A percentile compares a stretch with the other conserved stretches of the same genome.
Evolutionary conservation across 2,329 filamentous ascomycete genomes (phyloP).

Genomic region (Exophiala phaeomuriformis): DNA sequence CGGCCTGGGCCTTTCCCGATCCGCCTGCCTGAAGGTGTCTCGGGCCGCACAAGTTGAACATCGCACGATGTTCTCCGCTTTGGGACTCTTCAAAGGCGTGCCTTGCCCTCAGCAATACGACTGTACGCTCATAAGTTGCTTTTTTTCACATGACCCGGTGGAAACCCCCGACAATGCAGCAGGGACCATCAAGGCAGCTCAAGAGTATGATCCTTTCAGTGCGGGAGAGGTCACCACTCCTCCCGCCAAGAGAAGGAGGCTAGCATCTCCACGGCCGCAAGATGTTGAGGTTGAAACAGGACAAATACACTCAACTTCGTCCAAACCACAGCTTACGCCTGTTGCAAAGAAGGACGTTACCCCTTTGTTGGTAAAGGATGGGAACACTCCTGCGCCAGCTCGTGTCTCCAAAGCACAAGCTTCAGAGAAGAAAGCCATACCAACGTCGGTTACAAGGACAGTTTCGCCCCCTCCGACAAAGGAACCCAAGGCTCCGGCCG

Average conservation of each 20-base stretch:
- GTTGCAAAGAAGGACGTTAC: neutral
- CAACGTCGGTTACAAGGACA: conserved; percentile 15
- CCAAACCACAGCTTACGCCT: neutral
- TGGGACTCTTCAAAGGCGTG: conserved; percentile 48
- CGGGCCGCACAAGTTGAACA: neutral
- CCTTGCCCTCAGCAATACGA: conserved; percentile 46
- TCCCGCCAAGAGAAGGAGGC: conserved; percentile 30
- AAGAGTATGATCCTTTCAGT: conserved; percentile 24
- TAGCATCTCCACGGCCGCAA: conserved; percentile 8
- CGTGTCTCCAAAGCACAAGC: neutral
- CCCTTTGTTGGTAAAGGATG: neutral
- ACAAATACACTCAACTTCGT: neutral
- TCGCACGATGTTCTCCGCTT: conserved; percentile 46
- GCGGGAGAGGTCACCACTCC: conserved; percentile 23
- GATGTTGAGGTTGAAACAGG: neutral
- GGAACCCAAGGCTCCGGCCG: neutral
- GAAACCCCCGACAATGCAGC: neutral
- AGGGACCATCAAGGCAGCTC: conserved; percentile 5
- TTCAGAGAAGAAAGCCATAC: conserved; percentile 1
- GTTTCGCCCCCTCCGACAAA: conserved; percentile 17
- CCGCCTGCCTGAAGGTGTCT: too few species aligned
- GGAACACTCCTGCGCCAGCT: neutral
- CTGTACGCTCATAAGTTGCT: conserved; percentile 51
- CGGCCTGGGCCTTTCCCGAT: too few species aligned
- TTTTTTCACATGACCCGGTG: conserved; percentile 47